Evolutionary conservation across 1,284 basidiomycete species (phyloP).

Genomic region (Golubevia sp.): DNA sequence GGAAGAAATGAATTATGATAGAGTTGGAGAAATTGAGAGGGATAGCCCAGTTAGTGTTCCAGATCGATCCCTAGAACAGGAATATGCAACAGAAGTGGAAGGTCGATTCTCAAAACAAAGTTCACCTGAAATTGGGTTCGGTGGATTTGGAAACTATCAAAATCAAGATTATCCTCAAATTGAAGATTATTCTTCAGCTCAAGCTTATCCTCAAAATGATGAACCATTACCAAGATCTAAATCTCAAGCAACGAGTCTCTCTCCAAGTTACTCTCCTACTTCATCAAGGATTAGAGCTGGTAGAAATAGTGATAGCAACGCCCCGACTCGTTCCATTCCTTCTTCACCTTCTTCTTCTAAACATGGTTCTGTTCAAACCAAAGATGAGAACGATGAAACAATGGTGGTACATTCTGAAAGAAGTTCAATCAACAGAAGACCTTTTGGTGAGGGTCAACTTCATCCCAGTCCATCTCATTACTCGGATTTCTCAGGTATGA

Average conservation of each 20-base stretch:
- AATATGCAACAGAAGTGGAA: background rate
- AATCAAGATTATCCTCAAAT: background rate
- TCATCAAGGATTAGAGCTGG: too few relatives aligned
- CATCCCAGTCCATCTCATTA: background rate
- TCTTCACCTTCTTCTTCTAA: too few relatives aligned
- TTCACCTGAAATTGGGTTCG: background rate
- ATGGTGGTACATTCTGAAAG: background rate
- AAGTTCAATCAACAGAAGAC: background rate
- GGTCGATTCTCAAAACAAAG: background rate
- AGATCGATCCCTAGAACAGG: background rate
- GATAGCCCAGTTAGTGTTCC: background rate
- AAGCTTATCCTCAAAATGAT: too few relatives aligned
- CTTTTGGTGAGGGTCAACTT: background rate
- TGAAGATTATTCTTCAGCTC: too few relatives aligned
- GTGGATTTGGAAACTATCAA: background rate
- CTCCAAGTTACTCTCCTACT: too few relatives aligned
- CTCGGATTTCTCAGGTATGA: background rate
- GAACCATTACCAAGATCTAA: too few relatives aligned
- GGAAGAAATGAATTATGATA: background rate
- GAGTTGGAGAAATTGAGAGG: background rate
- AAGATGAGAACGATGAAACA: background rate
- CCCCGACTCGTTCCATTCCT: too few relatives aligned
- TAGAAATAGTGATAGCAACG: too few relatives aligned
- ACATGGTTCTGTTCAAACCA: background rate
- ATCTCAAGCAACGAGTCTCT: too few relatives aligned